phyloP scores from a whole-genome alignment of 345 rosid species.

The Eucalyptus caleyi region DNA sequence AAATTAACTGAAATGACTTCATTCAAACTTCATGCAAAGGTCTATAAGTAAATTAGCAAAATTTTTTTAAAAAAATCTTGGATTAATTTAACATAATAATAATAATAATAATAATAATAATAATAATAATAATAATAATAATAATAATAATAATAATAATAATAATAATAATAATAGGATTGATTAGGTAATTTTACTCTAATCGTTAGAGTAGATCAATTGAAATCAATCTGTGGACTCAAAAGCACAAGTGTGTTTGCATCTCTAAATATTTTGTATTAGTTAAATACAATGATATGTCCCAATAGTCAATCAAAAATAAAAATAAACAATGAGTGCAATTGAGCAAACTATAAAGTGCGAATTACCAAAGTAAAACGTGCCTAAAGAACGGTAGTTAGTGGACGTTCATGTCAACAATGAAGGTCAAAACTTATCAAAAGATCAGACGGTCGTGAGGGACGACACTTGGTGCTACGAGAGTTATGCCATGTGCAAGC shows the following conservation, averaged over 20 bases:
- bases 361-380: background rate
- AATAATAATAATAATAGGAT: background rate
- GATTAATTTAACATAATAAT: background rate
- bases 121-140: too few relatives aligned
- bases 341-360: background rate
- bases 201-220: background rate
- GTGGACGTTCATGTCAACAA: background rate
- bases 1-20: background rate
- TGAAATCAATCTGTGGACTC: background rate
- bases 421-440: background rate
- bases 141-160: too few relatives aligned
- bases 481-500: background rate
- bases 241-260: background rate
- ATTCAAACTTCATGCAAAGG: background rate
- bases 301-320: background rate
- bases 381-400: background rate
- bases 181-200: background rate
- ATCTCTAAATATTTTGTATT: too few relatives aligned
- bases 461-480: background rate
- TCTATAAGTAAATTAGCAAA: background rate
- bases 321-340: background rate
- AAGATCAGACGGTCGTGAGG: background rate
- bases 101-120: too few relatives aligned
- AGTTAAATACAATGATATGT: background rate
- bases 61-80: rapidly evolving